These are phyloP conservation scores for Oxyria digyna DNA, from an alignment of 148 eudicot genomes.

Conservation along the genomic window DNA sequence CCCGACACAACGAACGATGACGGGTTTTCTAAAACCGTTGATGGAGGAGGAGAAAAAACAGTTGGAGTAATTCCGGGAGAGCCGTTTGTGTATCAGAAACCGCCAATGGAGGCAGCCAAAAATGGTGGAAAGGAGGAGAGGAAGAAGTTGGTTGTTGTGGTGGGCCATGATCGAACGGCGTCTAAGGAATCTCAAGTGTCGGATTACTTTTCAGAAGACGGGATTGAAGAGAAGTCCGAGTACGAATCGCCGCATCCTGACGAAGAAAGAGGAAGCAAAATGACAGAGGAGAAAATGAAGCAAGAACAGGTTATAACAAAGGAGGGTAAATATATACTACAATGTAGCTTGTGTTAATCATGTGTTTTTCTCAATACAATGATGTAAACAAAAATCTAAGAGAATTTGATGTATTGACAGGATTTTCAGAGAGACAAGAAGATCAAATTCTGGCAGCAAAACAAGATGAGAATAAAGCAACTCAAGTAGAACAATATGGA, in stretches of 20 bases:
- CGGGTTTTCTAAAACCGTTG: background rate
- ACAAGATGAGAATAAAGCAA: background rate
- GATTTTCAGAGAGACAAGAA: background rate
- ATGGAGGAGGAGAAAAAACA: background rate
- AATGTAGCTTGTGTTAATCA: too few relatives aligned
- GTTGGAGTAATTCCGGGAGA: background rate
- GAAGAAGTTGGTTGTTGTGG: constrained; percentile 2
- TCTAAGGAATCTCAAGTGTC: constrained; percentile 9
- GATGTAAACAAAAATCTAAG: background rate
- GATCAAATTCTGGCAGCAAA: background rate
- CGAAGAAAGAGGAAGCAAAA: background rate
- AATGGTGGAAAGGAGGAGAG: background rate
- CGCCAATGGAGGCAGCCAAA: background rate
- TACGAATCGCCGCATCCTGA: constrained; percentile 4
- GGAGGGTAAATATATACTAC: background rate
- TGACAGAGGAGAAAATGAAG: background rate
- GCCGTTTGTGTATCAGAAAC: background rate
- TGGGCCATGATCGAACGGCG: constrained; percentile 2
- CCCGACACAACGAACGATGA: background rate
- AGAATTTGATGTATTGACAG: background rate
- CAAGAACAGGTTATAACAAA: background rate
- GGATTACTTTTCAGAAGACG: background rate
- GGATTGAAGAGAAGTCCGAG: constrained; percentile 3
- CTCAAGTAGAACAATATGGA: background rate
- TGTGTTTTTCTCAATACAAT: too few relatives aligned